Conservation (phyloP, 345 rosid species). For the Brassica incana region DNA sequence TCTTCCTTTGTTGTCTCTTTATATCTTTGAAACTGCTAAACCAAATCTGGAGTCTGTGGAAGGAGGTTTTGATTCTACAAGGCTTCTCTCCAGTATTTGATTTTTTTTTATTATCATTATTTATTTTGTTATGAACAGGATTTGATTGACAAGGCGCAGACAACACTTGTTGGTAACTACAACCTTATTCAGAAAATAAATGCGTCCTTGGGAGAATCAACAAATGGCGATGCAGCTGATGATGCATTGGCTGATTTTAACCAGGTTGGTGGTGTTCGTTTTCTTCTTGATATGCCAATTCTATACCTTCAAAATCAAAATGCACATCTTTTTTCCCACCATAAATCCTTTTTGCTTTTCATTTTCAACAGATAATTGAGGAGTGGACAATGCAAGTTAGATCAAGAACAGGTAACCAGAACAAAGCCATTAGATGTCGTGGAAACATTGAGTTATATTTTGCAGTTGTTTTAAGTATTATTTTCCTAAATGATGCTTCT, state of each 20-base stretch:
- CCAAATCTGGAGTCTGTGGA: neutral
- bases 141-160: constrained; percentile 81
- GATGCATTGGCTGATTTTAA: constrained; percentile 78
- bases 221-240: constrained; percentile 48
- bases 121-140: constrained; percentile 50
- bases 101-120: neutral
- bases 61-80: neutral
- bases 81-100: neutral
- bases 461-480: neutral
- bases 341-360: constrained; percentile 1
- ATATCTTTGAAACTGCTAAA: neutral
- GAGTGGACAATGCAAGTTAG: constrained; percentile 87
- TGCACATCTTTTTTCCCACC: neutral
- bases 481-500: neutral
- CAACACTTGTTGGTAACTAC: constrained; percentile 72
- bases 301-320: neutral
- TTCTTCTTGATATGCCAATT: neutral
- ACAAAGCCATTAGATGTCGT: neutral
- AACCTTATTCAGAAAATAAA: constrained; percentile 66
- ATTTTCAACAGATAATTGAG: constrained; percentile 59
- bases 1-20: neutral
- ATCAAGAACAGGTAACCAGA: constrained; percentile 58
- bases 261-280: constrained; percentile 48
- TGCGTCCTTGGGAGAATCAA: constrained; percentile 50
- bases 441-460: neutral